Base-by-base conservation (phyloP, 495 filamentous ascomycete species). In the Recurvomyces mirabilis region DNA sequence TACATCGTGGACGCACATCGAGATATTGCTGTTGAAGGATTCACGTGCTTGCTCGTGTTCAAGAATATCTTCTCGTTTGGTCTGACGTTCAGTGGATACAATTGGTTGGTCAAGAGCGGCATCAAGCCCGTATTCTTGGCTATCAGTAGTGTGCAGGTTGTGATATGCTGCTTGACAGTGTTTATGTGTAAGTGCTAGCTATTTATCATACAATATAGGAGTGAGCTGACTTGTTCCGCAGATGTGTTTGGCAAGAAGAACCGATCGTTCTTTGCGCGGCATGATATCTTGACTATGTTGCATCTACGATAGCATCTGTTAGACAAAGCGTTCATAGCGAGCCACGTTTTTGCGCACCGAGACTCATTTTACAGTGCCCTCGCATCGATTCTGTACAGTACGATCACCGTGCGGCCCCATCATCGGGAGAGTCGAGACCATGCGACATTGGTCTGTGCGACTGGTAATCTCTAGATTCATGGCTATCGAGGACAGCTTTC, bases 1-100 rank as follows among this genome's bases (percentile, higher is more conserved):
- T 95, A 95, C 53, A 83, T 95, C 53, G 86, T 94, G 0, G 88
- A 95, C 66, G 88, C 88, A 1, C 87, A 94, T 63, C 79, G 87
- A 82, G 77, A 86, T 43, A 79, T 95, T 40, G 76, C 87, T 1
- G 78, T 95, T 34, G 88, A 95, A 65, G 84, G 80, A 3, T 94
- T 95, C 60, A 95, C 87, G 0, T 84, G 82, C 64, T 69, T 93
- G 53, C 68, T 94, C 38, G 74, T 95, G 18, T 95, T 95, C 71
- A 94, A 87, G 63, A 94, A 94, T 51, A 69, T 94, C 44, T 91
- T 95, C 67, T 82, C 77, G 54, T 94, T 93, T 52, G 81, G 74
- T 5, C 65, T 95, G 26, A 94, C 88, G 0, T 88, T 77, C 46
- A 77, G 72, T 46, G 85, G 84, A 3, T 93, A 83, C 52, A 63